Base-by-base conservation (phyloP, 306 rosid genomes). In the Trifolium repens region DNA sequence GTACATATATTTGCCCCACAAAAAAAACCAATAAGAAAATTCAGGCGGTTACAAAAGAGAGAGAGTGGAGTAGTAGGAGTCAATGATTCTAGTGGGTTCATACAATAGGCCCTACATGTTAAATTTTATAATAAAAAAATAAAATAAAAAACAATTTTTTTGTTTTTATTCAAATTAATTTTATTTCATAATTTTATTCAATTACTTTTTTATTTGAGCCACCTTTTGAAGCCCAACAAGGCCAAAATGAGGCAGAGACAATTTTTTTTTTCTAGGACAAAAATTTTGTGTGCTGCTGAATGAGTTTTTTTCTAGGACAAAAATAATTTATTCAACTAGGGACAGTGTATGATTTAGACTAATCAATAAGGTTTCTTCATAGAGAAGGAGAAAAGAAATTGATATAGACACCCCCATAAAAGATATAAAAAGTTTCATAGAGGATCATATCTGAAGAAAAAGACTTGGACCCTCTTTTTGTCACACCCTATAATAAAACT, bases 41-140 rank as follows among this genome's bases (percentile, higher is more conserved):
- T 75, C 89, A 84, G 90, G 88, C 89, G 90, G 93, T 88, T 89
- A 85, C 83, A 85, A 61, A 93, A 82, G 85, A 86, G 90, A 86
- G 92, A 90, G 50, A 42, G 46, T 73, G 77, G 97, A 90, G 97
- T 81, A 90, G 97, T 81, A 84, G 93, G 93, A 85, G 91, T 88
- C 90, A 87, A 82, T 90, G 91, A 84, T 88, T 89, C 92, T 82
- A 82, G 91, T 87, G 90, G 89, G 82, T 88, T 90, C 96, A 83
- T 85, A 78, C 17, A 5, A 74, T 4, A 67, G 78, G 59, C 85
- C 89, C 88, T 83, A 79, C 80, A 16, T 30, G 50, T 68, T 42
- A 32, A 50, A 63, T 14, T 15, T 12, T 53, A 32, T 32, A 32
- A 15, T 61, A 32, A 60, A 60, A 60, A 26, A 32, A 61, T 8